Conservation (phyloP, 2,329 filamentous ascomycete species). For the Paecilomyces niveus region DNA sequence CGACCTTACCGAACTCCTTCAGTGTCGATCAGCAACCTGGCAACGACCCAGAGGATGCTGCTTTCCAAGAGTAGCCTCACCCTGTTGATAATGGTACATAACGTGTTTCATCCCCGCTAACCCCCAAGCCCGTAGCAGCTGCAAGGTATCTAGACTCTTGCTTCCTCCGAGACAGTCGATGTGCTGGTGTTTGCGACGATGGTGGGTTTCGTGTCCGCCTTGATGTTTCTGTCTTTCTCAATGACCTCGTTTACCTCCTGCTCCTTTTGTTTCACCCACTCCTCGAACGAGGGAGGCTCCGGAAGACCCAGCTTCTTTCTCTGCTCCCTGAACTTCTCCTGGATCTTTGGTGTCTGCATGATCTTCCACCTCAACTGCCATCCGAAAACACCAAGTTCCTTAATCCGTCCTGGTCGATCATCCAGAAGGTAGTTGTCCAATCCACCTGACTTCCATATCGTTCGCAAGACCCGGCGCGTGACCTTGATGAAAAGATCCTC, state of each 20-base stretch:
- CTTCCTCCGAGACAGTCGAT: background rate
- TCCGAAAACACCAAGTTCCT: constrained; percentile 79
- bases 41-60: background rate
- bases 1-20: background rate
- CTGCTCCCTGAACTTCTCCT: constrained; percentile 59
- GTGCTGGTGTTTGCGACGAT: background rate
- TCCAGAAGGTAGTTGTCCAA: constrained; percentile 88
- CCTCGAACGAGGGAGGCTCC: constrained; percentile 37
- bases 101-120: background rate
- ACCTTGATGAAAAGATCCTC: constrained; percentile 40
- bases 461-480: constrained; percentile 39
- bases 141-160: background rate
- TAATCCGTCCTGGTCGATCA: constrained; percentile 67
- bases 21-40: background rate
- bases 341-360: constrained; percentile 68
- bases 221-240: constrained; percentile 25
- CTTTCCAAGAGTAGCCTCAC: background rate
- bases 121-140: background rate
- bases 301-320: constrained; percentile 59
- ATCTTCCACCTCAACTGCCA: constrained; percentile 87
- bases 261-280: constrained; percentile 38
- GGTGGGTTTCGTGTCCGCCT: constrained; percentile 22
- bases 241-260: constrained; percentile 32
- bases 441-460: constrained; percentile 76
- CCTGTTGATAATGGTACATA: background rate